A percentile compares a stretch with the other conserved stretches of the same genome.
Evolutionary conservation across 106 monocot species (phyloP).

Genomic region (Phalaenopsis aphrodite): DNA sequence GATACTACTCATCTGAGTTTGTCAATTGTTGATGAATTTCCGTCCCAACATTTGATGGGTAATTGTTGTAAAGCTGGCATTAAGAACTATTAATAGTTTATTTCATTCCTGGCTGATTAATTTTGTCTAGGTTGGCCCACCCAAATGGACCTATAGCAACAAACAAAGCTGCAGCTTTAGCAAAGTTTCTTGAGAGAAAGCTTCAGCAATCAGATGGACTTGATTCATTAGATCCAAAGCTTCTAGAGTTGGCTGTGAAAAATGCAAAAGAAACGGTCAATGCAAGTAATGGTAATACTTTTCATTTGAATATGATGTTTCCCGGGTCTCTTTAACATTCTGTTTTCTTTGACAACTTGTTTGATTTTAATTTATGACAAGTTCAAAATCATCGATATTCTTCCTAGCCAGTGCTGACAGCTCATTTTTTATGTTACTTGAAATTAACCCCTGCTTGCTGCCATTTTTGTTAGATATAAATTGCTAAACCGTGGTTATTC

Average conservation of each 20-base stretch:
- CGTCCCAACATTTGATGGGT: background rate
- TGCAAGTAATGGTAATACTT: slow-evolving; percentile 27
- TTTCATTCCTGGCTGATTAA: background rate
- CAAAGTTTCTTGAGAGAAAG: slow-evolving; percentile 94
- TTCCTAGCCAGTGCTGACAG: background rate
- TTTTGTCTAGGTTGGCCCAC: slow-evolving; percentile 61
- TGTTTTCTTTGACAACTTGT: background rate
- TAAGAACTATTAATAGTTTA: background rate
- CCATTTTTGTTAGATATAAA: background rate
- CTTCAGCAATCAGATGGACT: slow-evolving; percentile 89
- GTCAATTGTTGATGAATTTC: background rate
- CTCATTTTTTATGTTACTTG: background rate
- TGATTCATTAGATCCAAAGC: slow-evolving; percentile 63
- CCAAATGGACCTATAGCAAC: slow-evolving; percentile 86
- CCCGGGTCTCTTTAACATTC: background rate
- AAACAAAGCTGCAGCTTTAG: slow-evolving; percentile 95
- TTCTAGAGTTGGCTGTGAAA: slow-evolving; percentile 75
- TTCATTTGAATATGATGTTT: background rate
- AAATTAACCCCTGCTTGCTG: background rate
- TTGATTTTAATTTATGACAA: background rate
- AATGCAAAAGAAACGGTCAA: slow-evolving; percentile 83
- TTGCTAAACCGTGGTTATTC: no score
- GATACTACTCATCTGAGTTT: background rate
- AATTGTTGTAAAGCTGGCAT: background rate
- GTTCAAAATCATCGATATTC: background rate